These are phyloP conservation scores for Fusarium neocosmosporiellum DNA, from an alignment of 2,329 filamentous ascomycete species.

Conservation along the genomic window DNA sequence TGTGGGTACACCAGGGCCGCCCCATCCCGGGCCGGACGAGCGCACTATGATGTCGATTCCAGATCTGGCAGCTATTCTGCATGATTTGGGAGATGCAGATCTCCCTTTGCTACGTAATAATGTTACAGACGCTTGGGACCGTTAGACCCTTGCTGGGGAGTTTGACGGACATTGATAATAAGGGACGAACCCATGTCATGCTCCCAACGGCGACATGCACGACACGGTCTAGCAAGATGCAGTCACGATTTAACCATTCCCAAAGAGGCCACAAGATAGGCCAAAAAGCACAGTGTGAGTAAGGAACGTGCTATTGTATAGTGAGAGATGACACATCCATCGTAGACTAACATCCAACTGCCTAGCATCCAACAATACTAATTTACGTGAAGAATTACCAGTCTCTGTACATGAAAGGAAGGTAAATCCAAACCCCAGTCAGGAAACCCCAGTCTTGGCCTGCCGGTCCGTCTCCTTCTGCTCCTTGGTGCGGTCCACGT, in stretches of 20 bases:
- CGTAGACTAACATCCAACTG: not conserved
- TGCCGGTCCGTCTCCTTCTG: not conserved
- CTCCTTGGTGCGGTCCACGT: slow-evolving; percentile 20
- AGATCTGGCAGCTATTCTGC: slow-evolving; percentile 25
- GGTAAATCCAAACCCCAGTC: not conserved
- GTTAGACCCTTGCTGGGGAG: not conserved
- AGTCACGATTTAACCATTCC: not conserved
- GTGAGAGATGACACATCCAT: slow-evolving; percentile 2
- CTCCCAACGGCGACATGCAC: not conserved
- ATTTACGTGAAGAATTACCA: not conserved
- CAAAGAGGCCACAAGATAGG: slow-evolving; percentile 26
- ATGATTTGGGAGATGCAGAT: not conserved
- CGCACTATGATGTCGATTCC: not conserved
- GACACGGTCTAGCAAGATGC: not conserved
- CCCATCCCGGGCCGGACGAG: slow-evolving; percentile 13
- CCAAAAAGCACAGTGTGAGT: slow-evolving; percentile 27
- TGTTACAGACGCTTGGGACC: not conserved
- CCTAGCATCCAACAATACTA: not conserved
- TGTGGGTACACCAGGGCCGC: not conserved
- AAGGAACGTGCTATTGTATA: slow-evolving; percentile 9
- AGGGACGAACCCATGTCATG: not conserved
- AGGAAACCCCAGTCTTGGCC: slow-evolving; percentile 4
- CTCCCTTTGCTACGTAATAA: not conserved
- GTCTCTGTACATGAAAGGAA: not conserved
- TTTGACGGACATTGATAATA: not conserved